These are phyloP conservation scores for Fagopyrum tataricum DNA, from an alignment of 148 eudicot species.

Conservation along the genomic window DNA sequence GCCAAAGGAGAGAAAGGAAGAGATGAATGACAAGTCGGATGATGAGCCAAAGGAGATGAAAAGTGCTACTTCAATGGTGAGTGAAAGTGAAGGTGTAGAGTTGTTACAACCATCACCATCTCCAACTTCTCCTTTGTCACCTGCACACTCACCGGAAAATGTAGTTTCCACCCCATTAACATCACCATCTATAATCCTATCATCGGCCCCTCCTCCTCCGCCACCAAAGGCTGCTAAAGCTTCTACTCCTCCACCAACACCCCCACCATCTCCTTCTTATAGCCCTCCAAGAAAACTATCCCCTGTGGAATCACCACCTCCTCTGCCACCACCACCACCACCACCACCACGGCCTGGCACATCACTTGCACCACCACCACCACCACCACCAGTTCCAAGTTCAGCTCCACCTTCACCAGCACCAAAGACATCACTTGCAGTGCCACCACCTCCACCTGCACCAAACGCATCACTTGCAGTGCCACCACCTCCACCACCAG, in stretches of 20 bases:
- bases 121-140: not conserved
- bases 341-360: not conserved
- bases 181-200: not conserved
- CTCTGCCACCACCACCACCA: not conserved
- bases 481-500: constrained; percentile 12
- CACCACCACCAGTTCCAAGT: constrained; percentile 9
- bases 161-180: not conserved
- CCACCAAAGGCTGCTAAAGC: not conserved
- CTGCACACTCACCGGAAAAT: not conserved
- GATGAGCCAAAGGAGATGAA: not conserved
- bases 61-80: not conserved
- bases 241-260: constrained; percentile 14
- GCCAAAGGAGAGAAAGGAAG: not conserved
- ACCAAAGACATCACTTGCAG: not conserved
- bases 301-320: not conserved
- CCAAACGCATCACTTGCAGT: not conserved
- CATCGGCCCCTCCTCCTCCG: not conserved
- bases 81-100: not conserved
- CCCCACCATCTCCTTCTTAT: constrained; percentile 12
- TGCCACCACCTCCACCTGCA: constrained; percentile 20
- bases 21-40: not conserved
- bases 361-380: not conserved
- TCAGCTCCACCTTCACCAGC: constrained; percentile 18
- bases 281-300: not conserved
- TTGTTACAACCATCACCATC: not conserved